phyloP scores from a whole-genome alignment of 768 basidiomycete genomes.

The Suillus sp. region DNA sequence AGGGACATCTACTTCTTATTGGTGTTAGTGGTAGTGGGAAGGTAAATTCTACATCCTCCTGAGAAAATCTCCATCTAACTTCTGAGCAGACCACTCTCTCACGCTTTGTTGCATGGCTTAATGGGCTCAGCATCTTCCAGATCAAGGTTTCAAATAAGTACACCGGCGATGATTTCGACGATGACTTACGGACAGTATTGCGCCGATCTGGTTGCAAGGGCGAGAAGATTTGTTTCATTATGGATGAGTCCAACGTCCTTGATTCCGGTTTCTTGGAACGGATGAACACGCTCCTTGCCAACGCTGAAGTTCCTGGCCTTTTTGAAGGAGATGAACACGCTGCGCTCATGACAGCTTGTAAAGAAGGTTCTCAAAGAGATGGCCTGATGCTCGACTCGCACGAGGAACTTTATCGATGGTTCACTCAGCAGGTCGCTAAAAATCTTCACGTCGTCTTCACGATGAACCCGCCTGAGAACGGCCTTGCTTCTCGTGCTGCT shows the following conservation, averaged over 20 bases:
- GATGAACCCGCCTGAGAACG: conserved; percentile 98
- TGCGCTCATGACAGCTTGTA: conserved; percentile 98
- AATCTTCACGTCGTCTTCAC: conserved; percentile 99
- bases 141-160: conserved; percentile 99
- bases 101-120: conserved; percentile 99
- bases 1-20: conserved; percentile 94
- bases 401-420: conserved; percentile 98
- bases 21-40: conserved; percentile 99
- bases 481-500: conserved; percentile 92
- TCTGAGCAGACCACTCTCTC: conserved; percentile 85
- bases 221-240: conserved; percentile 99
- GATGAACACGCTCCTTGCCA: conserved; percentile 99
- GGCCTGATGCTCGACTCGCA: conserved; percentile 98
- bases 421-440: conserved; percentile 96
- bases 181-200: conserved; percentile 92
- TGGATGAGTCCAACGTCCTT: conserved; percentile 99
- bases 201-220: conserved; percentile 97
- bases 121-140: conserved; percentile 97
- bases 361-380: conserved; percentile 98
- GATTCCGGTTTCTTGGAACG: conserved; percentile 98
- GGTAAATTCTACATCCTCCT: conserved; percentile 47
- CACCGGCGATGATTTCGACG: conserved; percentile 97
- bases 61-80: conserved; percentile 19
- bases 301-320: conserved; percentile 99
- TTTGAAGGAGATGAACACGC: conserved; percentile 99